Evolutionary conservation across 1,139 yeast species (phyloP), one percentile per base, ranked within the genome.

Genomic region (Nakaseomyces uthaithaninus): DNA sequence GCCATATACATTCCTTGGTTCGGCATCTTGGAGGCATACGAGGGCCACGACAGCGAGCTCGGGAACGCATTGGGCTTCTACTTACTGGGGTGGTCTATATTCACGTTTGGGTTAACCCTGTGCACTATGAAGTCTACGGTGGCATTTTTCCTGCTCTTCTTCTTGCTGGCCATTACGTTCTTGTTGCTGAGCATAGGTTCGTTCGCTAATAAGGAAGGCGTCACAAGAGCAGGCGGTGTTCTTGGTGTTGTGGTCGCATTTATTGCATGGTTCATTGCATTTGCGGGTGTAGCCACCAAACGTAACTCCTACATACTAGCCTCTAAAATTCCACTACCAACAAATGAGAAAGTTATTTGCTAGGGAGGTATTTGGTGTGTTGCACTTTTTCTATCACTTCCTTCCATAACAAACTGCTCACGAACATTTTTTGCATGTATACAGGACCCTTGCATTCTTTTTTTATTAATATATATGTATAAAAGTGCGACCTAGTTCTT

Each of bases 231-330:
- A 16, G 95, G 78, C 31, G 95, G 95, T 49, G 80, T 80, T 23
- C 65, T 82, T 45, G 95, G 95, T 31, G 57, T 86, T n/a, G 60
- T 85, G 27, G 78, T 89, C 28, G 84, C 95, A 1, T 75, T 82
- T 52, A 60, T 75, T 40, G 94, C 94, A 11, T 86, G 91, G 89
- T 86, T 85, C 59, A 83, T 84, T 60, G 95, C 95, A 5, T 83
- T 75, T 53, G 93, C 94, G n/a, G 95, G 94, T 77, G 62, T 86
- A 42, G 84, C 93, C 39, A 82, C 73, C 49, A 65, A 64, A 53
- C 82, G 75, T 61, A 86, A 81, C 65, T 68, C 85, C 27, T 84
- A 81, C 62, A 44, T 84, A 42, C 65, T 72, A 22, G 58, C 59
- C n/a, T 48, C 46, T 36, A 54, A 55, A 12, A 48, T 59, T 31